Percentiles rank a stretch among this genome's conserved stretches.
Evolutionary conservation across 2,329 filamentous ascomycete species (phyloP).

Genomic region (Xenosphaeropsis pyriputrescens): DNA sequence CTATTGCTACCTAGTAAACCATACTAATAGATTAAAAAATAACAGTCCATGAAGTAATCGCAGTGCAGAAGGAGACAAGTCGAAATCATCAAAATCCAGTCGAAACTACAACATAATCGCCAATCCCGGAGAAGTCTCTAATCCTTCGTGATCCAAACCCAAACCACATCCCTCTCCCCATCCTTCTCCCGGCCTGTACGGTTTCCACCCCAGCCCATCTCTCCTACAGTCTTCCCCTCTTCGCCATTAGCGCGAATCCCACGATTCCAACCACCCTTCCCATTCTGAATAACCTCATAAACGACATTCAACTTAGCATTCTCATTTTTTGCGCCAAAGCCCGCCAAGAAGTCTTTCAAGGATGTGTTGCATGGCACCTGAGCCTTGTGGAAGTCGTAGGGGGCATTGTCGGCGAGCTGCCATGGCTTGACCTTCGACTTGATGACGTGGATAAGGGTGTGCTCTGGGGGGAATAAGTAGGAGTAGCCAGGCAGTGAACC

Average conservation of each 20-base stretch:
- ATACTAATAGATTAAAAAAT: too few species aligned
- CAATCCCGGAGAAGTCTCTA: neutral
- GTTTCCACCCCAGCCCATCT: conserved; percentile 35
- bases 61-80: too few species aligned
- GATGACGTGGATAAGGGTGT: neutral
- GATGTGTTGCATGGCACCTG: conserved; percentile 32
- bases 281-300: conserved; percentile 35
- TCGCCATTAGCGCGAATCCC: conserved; percentile 32
- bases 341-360: conserved; percentile 36
- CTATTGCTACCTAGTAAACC: too few species aligned
- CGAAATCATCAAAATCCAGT: too few species aligned
- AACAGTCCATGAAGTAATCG: too few species aligned
- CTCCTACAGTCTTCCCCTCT: conserved; percentile 27
- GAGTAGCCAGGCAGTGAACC: neutral
- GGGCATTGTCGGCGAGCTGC: too few species aligned
- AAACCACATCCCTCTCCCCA: conserved; percentile 33
- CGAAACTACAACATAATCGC: too few species aligned
- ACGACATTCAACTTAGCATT: conserved; percentile 34
- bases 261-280: conserved; percentile 40
- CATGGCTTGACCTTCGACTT: neutral
- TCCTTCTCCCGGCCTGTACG: conserved; percentile 9
- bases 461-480: neutral
- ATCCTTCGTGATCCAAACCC: conserved; percentile 37
- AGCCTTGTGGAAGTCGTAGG: neutral
- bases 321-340: conserved; percentile 37